phyloP scores from a whole-genome alignment of 2,329 filamentous ascomycete genomes.

The Aspergillus pseudoviridinutans region DNA sequence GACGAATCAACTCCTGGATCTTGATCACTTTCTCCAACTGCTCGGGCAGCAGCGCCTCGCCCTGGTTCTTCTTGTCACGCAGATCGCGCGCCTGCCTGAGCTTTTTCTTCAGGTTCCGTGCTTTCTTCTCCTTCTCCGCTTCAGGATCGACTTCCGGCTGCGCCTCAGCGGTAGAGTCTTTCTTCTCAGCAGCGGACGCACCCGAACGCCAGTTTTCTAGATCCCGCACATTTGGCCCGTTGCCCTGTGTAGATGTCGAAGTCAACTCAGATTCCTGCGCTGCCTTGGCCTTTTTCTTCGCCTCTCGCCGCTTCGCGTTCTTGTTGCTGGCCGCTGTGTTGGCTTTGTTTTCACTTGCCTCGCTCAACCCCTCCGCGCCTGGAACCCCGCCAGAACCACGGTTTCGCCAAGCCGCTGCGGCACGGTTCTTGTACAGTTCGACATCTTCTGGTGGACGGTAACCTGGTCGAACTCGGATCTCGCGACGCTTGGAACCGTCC shows the following conservation, averaged over 20 bases:
- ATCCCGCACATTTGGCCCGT: slow-evolving; percentile 18
- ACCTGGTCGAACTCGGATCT: slow-evolving; percentile 89
- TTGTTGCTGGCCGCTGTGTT: slow-evolving; percentile 64
- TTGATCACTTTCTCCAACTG: slow-evolving; percentile 97
- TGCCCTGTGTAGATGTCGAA: slow-evolving; percentile 12
- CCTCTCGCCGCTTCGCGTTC: slow-evolving; percentile 76
- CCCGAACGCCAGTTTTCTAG: slow-evolving; percentile 31
- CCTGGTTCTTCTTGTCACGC: slow-evolving; percentile 84
- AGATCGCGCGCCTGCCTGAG: slow-evolving; percentile 88
- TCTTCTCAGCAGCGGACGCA: slow-evolving; percentile 18
- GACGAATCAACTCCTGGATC: slow-evolving; percentile 87
- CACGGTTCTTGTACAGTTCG: slow-evolving; percentile 91
- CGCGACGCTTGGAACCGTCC: slow-evolving; percentile 87
- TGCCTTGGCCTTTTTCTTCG: slow-evolving; percentile 57
- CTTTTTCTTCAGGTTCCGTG: slow-evolving; percentile 88
- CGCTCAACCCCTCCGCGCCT: slow-evolving; percentile 61
- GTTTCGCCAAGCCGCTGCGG: slow-evolving; percentile 78
- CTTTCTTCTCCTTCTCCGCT: slow-evolving; percentile 86
- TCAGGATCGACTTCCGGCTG: slow-evolving; percentile 58
- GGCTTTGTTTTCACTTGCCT: slow-evolving; percentile 50
- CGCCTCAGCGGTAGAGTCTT: slow-evolving; percentile 23
- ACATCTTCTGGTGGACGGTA: slow-evolving; percentile 94
- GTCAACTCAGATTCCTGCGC: slow-evolving; percentile 52
- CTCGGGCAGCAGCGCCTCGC: slow-evolving; percentile 79
- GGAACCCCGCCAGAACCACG: slow-evolving; percentile 68